phyloP scores from a whole-genome alignment of 129 eudicot genomes.

The Escallonia herrerae region DNA sequence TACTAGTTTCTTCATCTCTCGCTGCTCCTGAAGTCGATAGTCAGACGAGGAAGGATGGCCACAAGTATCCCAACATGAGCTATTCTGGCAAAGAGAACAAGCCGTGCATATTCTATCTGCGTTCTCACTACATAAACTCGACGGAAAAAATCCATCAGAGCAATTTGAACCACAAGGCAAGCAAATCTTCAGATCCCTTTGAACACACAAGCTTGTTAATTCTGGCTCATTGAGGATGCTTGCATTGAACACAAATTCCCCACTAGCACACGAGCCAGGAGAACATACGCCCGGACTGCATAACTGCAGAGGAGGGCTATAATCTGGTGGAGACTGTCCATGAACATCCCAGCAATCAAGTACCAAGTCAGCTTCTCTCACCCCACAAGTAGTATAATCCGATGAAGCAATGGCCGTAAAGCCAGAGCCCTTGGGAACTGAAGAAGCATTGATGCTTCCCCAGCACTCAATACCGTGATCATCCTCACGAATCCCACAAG shows the following conservation, averaged over 20 bases:
- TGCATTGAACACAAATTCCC: constrained; percentile 12
- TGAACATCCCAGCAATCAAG: constrained; percentile 21
- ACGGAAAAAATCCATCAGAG: constrained; percentile 14
- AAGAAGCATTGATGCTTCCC: constrained; percentile 13
- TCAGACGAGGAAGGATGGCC: constrained; percentile 7
- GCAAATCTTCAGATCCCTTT: constrained; percentile 8
- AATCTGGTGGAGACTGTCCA: constrained; percentile 11
- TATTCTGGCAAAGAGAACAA: constrained; percentile 18
- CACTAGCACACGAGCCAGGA: constrained; percentile 7
- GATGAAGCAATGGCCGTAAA: constrained; percentile 16
- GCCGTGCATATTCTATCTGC: constrained; percentile 12
- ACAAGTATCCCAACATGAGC: constrained; percentile 13
- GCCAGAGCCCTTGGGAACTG: constrained; percentile 12
- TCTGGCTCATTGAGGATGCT: constrained; percentile 16
- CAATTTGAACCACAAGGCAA: constrained; percentile 19
- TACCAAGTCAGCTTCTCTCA: constrained; percentile 15
- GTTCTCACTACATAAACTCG: constrained; percentile 12
- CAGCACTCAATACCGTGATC: constrained; percentile 19
- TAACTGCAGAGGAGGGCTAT: constrained; percentile 15
- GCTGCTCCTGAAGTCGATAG: constrained; percentile 3
- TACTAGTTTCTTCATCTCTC: constrained; percentile 3
- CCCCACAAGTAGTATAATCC: constrained; percentile 13
- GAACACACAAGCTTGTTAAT: constrained; percentile 11
- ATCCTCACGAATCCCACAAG: constrained; percentile 19
- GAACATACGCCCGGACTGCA: constrained; percentile 18